Evolutionary conservation across 2,329 filamentous ascomycete genomes (phyloP).

Genomic region (Colletotrichum sp.): DNA sequence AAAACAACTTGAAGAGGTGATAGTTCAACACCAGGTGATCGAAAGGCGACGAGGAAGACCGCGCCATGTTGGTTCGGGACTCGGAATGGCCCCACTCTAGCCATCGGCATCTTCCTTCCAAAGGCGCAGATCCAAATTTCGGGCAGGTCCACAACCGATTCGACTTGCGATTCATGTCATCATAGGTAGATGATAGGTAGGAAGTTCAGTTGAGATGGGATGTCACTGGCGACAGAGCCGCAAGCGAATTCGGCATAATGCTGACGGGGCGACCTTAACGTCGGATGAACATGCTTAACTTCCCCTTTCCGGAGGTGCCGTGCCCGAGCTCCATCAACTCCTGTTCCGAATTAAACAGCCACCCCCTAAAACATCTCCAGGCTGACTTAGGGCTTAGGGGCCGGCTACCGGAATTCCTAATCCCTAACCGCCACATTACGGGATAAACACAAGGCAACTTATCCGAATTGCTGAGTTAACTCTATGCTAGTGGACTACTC

Average conservation of each 20-base stretch:
- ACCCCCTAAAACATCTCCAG: neutral
- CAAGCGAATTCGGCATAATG: neutral
- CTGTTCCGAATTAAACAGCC: neutral
- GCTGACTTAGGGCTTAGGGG: neutral
- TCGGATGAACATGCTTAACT: neutral
- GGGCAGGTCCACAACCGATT: neutral
- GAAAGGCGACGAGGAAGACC: neutral
- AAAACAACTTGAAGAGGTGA: neutral
- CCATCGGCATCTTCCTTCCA: neutral
- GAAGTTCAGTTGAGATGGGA: neutral
- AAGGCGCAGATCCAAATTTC: neutral
- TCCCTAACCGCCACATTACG: neutral
- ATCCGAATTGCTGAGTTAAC: neutral
- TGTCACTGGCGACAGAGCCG: neutral
- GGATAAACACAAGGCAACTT: neutral
- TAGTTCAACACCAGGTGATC: neutral
- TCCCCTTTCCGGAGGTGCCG: neutral
- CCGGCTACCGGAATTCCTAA: neutral
- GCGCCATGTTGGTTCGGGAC: neutral
- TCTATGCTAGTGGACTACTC: neutral
- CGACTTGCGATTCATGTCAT: neutral
- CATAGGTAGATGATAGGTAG: too few species aligned
- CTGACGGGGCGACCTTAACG: neutral
- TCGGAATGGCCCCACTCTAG: neutral
- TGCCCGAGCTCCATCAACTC: neutral